Evolutionary conservation across 495 filamentous ascomycete genomes (phyloP).

Genomic region (Aspergillus indologenus): DNA sequence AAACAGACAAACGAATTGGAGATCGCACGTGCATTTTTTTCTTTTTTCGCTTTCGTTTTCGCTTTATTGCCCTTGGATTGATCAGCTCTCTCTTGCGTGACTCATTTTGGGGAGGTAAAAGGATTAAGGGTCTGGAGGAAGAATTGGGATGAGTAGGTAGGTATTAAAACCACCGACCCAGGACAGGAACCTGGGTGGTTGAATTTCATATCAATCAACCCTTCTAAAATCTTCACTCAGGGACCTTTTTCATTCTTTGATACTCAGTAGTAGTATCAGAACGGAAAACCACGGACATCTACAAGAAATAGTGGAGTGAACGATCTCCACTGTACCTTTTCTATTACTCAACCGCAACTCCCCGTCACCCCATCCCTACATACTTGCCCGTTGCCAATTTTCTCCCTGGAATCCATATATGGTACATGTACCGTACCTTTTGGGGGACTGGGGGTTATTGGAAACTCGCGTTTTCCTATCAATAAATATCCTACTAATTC

Average conservation of each 20-base stretch:
- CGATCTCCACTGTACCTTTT: slow-evolving; percentile 1
- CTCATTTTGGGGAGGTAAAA: neutral
- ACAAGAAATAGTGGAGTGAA: neutral
- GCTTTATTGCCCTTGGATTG: no score
- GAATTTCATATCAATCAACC: no score
- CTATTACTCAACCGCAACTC: slow-evolving; percentile 5
- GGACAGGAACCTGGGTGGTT: no score
- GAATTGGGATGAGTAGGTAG: no score
- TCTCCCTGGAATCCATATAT: neutral
- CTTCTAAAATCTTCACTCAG: no score
- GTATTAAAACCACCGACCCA: no score
- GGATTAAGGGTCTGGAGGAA: neutral
- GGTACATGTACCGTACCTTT: no score
- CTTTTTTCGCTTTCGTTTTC: neutral
- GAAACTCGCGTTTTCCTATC: neutral
- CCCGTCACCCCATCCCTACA: slow-evolving; percentile 2
- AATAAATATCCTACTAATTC: neutral
- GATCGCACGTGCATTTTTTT: neutral
- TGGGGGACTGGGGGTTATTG: neutral
- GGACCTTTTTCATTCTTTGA: neutral
- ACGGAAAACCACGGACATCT: neutral
- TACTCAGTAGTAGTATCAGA: neutral
- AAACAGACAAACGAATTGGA: no score
- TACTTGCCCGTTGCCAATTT: neutral
- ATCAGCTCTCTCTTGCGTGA: neutral